phyloP scores from a whole-genome alignment of 2,329 filamentous ascomycete genomes.

The Tympanopsis confertula region DNA sequence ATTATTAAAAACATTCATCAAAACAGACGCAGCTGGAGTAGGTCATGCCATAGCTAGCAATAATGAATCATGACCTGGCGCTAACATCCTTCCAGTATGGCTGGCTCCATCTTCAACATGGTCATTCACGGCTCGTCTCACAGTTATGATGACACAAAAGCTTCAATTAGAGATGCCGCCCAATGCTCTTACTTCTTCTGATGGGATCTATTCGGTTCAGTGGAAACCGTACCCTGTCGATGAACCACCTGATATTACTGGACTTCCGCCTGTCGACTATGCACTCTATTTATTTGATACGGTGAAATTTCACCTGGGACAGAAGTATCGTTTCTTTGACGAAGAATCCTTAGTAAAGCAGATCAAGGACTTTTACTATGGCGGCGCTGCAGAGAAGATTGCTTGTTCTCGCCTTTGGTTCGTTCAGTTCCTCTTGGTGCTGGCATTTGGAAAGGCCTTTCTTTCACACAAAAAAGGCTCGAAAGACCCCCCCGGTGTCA shows the following conservation, averaged over 20 bases:
- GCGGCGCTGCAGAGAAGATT: constrained; percentile 7
- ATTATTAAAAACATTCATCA: constrained; percentile 15
- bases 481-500: constrained; percentile 13
- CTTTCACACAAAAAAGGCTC: constrained; percentile 6
- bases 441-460: constrained; percentile 13
- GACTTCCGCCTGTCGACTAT: constrained; percentile 20
- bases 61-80: neutral
- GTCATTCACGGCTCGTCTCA: constrained; percentile 19
- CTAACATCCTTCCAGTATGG: constrained; percentile 11
- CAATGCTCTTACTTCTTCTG: constrained; percentile 10
- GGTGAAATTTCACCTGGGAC: constrained; percentile 24
- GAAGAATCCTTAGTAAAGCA: constrained; percentile 15
- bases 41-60: constrained; percentile 4
- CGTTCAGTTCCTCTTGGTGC: constrained; percentile 11
- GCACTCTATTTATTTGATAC: constrained; percentile 18
- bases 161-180: constrained; percentile 10
- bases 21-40: constrained; percentile 22
- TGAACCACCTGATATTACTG: constrained; percentile 15
- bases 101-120: constrained; percentile 19
- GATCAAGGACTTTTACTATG: constrained; percentile 13
- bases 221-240: constrained; percentile 2
- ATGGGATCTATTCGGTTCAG: neutral
- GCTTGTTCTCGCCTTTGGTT: constrained; percentile 12
- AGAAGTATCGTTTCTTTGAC: constrained; percentile 21
- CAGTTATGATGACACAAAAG: constrained; percentile 16